Evolutionary conservation across 2,329 filamentous ascomycete genomes (phyloP), one percentile per base, ranked within the genome.

Genomic region (Aspergillus tanneri): DNA sequence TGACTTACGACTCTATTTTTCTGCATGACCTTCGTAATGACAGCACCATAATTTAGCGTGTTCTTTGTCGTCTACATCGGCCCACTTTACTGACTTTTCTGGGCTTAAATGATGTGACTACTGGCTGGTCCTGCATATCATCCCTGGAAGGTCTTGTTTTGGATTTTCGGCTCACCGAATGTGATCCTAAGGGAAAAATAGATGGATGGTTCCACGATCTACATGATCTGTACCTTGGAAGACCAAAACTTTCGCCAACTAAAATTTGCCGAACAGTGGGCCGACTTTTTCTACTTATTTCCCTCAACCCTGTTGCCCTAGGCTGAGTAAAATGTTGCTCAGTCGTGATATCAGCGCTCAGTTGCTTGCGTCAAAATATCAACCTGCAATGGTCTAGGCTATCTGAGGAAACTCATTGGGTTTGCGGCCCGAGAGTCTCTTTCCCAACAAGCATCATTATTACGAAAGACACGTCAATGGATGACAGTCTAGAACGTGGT

Each of bases 151-250:
- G 48, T 50, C 28, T 53, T 35, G 36, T 56, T 58, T 52, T 58
- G 52, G 57, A 56, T 55, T 43, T 24, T 42, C 35, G 47, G 42
- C 52, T 56, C 58, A 61, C 57, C 54, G 59, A 51, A 41, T 45
- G n/a, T 48, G 18, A 28, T 40, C 21, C 25, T 43, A 5, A 19
- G 27, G 22, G 18, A 11, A n/a, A n/a, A n/a, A n/a, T n/a, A n/a
- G n/a, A 37, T 16, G 11, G 25, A 22, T 43, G 42, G 45, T 18
- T 16, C 25, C 23, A 38, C 41, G 46, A 47, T 47, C 46, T 41
- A 47, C 38, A 22, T n/a, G 14, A 10, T 24, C 28, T 30, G 39
- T 25, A 28, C 32, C 37, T 46, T 30, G 10, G 44, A 36, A 46
- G 23, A n/a, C n/a, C 14, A 10, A 22, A 37, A 10, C 37, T 24